phyloP scores from a whole-genome alignment of 352 stramenopile species.

The Saprolegnia diclina region DNA sequence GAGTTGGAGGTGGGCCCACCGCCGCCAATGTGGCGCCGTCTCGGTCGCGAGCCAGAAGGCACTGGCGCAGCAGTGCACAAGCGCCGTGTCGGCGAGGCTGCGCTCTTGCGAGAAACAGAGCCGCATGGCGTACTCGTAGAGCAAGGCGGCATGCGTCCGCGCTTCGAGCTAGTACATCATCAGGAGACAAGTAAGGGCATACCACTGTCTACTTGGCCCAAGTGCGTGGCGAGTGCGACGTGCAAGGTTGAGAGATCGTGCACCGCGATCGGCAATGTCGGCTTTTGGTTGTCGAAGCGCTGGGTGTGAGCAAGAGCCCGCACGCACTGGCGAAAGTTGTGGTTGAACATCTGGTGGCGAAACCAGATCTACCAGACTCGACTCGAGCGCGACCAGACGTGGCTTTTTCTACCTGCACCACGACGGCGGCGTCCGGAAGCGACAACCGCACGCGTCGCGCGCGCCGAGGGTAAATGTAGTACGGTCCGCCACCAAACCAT shows the following conservation, averaged over 20 bases:
- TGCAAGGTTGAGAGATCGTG: constrained; percentile 4
- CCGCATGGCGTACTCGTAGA: constrained; percentile 11
- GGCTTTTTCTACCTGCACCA: constrained; percentile 4
- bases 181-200: not conserved
- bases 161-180: not conserved
- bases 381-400: not conserved
- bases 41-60: constrained; percentile 14
- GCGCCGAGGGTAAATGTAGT: constrained; percentile 18
- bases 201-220: not conserved
- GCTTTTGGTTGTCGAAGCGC: not conserved
- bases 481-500: not conserved
- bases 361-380: not conserved
- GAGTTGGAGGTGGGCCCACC: not conserved
- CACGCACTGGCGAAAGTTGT: not conserved
- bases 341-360: not conserved
- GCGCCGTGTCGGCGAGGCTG: not conserved
- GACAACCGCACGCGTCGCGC: not conserved
- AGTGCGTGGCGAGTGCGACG: not conserved
- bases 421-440: not conserved
- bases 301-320: not conserved
- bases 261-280: not conserved
- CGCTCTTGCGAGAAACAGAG: not conserved
- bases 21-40: not conserved
- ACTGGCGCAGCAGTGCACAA: constrained; percentile 1
- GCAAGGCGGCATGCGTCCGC: not conserved